Conservation (phyloP, 139 green algal genomes). For the Astrephomene gubernaculifera region DNA sequence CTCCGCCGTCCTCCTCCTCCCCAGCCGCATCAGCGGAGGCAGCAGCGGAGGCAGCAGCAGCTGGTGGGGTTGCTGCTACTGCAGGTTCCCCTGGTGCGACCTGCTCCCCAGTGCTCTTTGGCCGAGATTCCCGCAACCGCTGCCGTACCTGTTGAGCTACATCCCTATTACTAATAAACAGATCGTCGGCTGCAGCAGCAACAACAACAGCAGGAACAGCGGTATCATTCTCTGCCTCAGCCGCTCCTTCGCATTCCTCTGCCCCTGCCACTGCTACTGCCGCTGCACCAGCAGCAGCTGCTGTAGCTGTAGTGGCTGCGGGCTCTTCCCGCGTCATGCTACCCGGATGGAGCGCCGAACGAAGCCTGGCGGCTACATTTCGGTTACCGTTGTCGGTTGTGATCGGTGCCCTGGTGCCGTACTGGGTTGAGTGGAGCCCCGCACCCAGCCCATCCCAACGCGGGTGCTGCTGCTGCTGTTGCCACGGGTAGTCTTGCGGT, state of each 20-base stretch:
- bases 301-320: neutral
- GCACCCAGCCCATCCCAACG: too few relatives aligned
- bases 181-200: too few relatives aligned
- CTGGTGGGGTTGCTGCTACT: neutral
- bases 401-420: too few relatives aligned
- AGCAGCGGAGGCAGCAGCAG: neutral
- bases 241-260: too few relatives aligned
- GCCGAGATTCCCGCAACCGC: neutral
- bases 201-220: too few relatives aligned
- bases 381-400: neutral
- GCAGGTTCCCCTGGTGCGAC: neutral
- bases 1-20: neutral
- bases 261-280: too few relatives aligned
- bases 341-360: neutral
- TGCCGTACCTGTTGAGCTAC: neutral
- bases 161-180: neutral
- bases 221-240: too few relatives aligned
- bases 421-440: too few relatives aligned
- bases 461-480: neutral
- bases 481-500: neutral
- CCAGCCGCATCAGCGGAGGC: neutral
- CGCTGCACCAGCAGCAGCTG: neutral
- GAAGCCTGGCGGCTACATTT: neutral
- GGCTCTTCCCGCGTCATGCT: too few relatives aligned
- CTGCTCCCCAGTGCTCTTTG: neutral